Base-by-base conservation (phyloP, 257 asterid genomes). In the Nicotiana tabacum region DNA sequence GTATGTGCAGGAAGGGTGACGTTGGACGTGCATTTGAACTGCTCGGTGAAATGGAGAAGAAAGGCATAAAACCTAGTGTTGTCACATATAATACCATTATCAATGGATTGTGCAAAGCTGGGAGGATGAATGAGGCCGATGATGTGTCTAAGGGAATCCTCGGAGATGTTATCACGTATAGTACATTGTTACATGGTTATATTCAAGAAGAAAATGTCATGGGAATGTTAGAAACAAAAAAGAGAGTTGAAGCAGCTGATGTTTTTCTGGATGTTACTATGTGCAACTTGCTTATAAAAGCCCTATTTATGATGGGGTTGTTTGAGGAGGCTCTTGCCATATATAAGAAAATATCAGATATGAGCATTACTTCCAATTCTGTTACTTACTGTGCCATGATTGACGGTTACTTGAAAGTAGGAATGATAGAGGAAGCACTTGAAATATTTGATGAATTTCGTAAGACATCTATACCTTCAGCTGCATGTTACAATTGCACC, bases 1-100 rank as follows among this genome's bases (percentile, higher is more conserved):
- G 95, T 48, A 88, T 88, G 85, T 93, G 98, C 85, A 89, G 90
- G 85, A 85, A n/a, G 80, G 91, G 92, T 57, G 91, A 93, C 69
- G 85, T 90, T 61, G 90, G 89, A 81, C 57, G 82, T 5, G 98
- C 90, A 39, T 90, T 82, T 35, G 70, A 62, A 30, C 90, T 95
- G 85, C 94, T 95, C 30, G 89, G 85, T 79, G 98, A 89, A 86
- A 92, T 95, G 99, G 93, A 82, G 83, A 87, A 87, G 83, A 85
- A 67, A 85, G 95, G 95, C 72, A 83, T 93, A 77, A 90, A 77
- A 55, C 90, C 95, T 39, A 87, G 98, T 83, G 77, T 92, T 58
- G 90, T 95, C 77, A 92, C 95, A 6, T 89, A 93, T 81, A 94
- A 94, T 72, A 90, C 97, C n/a, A 85, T 95, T 67, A 90, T 95